phyloP scores from a whole-genome alignment of 2,329 filamentous ascomycete genomes.

The Macrophomina tecta region DNA sequence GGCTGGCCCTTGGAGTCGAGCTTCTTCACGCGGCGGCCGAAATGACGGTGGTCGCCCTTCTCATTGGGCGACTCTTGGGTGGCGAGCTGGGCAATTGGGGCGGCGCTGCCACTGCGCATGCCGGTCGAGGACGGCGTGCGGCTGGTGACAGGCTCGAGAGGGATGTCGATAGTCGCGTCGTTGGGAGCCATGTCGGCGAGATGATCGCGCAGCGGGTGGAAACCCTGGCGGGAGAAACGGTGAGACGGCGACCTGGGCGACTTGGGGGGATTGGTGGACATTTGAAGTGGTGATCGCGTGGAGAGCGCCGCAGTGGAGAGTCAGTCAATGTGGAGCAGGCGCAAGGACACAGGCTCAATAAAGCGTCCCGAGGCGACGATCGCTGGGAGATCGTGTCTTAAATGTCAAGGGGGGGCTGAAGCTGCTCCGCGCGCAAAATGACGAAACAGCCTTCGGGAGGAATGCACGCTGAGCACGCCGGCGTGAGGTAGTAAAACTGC shows the following conservation, averaged over 20 bases:
- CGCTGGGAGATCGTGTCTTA: slow-evolving; percentile 14
- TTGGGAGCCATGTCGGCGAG: slow-evolving; percentile 52
- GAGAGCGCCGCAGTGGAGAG: slow-evolving; percentile 11
- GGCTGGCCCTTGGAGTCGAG: slow-evolving; percentile 41
- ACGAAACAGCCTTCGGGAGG: slow-evolving; percentile 15
- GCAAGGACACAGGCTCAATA: slow-evolving; percentile 7
- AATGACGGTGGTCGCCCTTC: slow-evolving; percentile 29
- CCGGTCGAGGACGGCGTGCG: slow-evolving; percentile 54
- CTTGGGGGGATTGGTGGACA: slow-evolving; percentile 32
- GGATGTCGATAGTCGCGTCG: slow-evolving; percentile 67
- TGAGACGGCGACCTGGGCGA: slow-evolving; percentile 28
- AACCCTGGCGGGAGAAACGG: slow-evolving; percentile 42
- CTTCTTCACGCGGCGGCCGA: slow-evolving; percentile 44
- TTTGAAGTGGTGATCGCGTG: slow-evolving; percentile 27
- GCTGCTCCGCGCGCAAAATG: slow-evolving; percentile 21
- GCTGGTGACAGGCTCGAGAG: slow-evolving; percentile 62
- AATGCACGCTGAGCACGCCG: slow-evolving; percentile 14
- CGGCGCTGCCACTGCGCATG: slow-evolving; percentile 44
- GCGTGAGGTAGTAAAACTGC: slow-evolving; percentile 16
- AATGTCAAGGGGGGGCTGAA: slow-evolving; percentile 22
- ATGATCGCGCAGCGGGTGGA: slow-evolving; percentile 41
- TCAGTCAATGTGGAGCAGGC: slow-evolving; percentile 25
- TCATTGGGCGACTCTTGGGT: slow-evolving; percentile 31
- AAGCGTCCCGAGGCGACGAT: slow-evolving; percentile 3
- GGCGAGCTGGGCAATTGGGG: slow-evolving; percentile 38